A percentile compares a stretch with the other conserved stretches of the same genome.
phyloP scores from a whole-genome alignment of 2,329 filamentous ascomycete species.

The Leptosphaerulina australis region DNA sequence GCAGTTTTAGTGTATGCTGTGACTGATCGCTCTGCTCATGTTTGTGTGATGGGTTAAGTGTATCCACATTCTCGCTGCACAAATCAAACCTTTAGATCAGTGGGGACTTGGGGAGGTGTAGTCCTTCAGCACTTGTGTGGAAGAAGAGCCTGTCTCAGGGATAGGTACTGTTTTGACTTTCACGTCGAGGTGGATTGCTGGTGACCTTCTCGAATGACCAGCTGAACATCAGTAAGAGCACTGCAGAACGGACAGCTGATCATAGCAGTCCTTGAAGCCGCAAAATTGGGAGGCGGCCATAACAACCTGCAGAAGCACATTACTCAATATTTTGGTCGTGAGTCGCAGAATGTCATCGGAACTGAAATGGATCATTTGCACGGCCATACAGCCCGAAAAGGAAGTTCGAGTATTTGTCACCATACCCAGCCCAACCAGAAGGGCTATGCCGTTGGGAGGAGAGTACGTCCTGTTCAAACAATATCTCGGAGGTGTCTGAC shows the following conservation, averaged over 20 bases:
- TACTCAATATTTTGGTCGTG: background rate
- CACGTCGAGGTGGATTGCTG: background rate
- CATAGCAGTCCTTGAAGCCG: background rate
- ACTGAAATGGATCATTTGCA: constrained; percentile 25
- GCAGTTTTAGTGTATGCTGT: background rate
- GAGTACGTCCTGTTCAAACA: constrained; percentile 7
- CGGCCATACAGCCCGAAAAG: constrained; percentile 9
- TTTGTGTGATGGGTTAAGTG: background rate
- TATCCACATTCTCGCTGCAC: background rate
- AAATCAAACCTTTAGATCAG: background rate
- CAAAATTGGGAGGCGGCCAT: background rate
- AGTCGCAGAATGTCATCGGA: constrained; percentile 14
- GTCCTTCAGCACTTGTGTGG: background rate
- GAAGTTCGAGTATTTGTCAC: constrained; percentile 25
- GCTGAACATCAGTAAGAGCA: background rate
- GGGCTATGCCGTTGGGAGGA: constrained; percentile 6
- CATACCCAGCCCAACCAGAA: constrained; percentile 1
- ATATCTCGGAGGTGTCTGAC: constrained; percentile 1
- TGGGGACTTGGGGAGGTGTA: background rate
- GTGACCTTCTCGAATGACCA: background rate
- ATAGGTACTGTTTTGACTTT: background rate
- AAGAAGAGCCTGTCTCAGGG: background rate
- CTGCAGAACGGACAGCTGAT: background rate
- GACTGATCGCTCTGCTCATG: background rate
- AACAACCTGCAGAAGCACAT: background rate